A percentile compares a stretch with the other conserved stretches of the same genome.
Evolutionary conservation across 2,329 filamentous ascomycete species (phyloP).

Genomic region (Sclerotinia minor): DNA sequence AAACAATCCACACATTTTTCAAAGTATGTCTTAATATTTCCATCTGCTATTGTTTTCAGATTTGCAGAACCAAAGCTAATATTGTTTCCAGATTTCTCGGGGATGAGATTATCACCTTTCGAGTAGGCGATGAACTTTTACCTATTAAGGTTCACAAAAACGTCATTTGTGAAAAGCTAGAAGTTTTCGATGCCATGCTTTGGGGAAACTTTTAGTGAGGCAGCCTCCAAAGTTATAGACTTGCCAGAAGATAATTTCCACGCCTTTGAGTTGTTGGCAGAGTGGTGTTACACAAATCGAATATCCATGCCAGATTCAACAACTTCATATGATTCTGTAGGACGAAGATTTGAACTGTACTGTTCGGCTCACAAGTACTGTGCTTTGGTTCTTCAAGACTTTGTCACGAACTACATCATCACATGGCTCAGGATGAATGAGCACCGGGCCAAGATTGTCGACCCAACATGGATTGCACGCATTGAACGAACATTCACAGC

Average conservation of each 20-base stretch:
- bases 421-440: not conserved
- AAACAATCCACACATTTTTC: not conserved
- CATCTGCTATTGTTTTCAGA: not conserved
- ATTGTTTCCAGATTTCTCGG: not conserved
- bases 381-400: constrained; percentile 2
- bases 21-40: not conserved
- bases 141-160: constrained; percentile 21
- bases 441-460: not conserved
- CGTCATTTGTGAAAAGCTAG: constrained; percentile 24
- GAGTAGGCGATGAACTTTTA: not conserved
- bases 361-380: constrained; percentile 11
- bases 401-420: constrained; percentile 5
- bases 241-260: constrained; percentile 26
- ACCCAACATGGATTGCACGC: not conserved
- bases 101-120: not conserved
- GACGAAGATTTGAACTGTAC: not conserved
- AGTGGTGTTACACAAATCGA: constrained; percentile 19
- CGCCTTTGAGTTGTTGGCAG: constrained; percentile 17
- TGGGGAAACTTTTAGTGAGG: constrained; percentile 25
- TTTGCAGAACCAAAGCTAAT: not conserved
- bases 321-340: not conserved
- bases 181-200: constrained; percentile 27
- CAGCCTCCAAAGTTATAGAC: constrained; percentile 10
- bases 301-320: not conserved
- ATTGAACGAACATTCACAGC: not conserved